Evolutionary conservation across 192 early-diverging fungal genomes (phyloP), one percentile per base, ranked within the genome.

Genomic region (Podila horticola): DNA sequence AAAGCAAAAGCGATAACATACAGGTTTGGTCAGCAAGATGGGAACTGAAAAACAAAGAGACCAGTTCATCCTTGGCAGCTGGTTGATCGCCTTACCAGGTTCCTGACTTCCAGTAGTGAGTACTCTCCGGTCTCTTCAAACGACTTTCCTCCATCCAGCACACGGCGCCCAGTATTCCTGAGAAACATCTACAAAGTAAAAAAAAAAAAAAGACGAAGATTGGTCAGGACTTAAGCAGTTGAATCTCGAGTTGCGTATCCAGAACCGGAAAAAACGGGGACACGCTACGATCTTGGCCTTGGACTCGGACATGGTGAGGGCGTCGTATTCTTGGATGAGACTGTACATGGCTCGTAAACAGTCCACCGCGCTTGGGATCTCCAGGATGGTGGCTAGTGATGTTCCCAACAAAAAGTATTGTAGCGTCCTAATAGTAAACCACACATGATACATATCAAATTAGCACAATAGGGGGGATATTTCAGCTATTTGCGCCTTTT

Each of bases 121-220:
- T 79, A 79, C 28, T 79, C 75, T 19, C 69, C 69, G 2, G 75
- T 79, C 26, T 79, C 75, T 38, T 79, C 75, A 22, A 61, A 58
- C 5, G 69, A 55, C 41, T 79, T 76, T 20, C 15, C 24, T 19
- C 28, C 57, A 12, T 72, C 75, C 61, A 58, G 13, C 17, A 26
- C 51, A 22, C 65, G 66, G 24, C 75, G 75, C 31, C 69, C 36
- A n/a, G 75, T 68, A 7, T 52, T 58, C 34, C 55, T 66, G 15
- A 79, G 62, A 49, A 79, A 79, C 50, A 72, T 71, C 75, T 79
- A 52, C 58, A 22, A 9, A 1, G 15, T 58, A 29, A 38, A 50
- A 66, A n/a, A 2, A 48, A 49, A 34, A 51, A 6, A 66, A 60
- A 30, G 5, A 2, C 31, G 41, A 28, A 13, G 13, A 0, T 51